Conservation (phyloP, 345 rosid genomes). For the Sisymbrium irio region DNA sequence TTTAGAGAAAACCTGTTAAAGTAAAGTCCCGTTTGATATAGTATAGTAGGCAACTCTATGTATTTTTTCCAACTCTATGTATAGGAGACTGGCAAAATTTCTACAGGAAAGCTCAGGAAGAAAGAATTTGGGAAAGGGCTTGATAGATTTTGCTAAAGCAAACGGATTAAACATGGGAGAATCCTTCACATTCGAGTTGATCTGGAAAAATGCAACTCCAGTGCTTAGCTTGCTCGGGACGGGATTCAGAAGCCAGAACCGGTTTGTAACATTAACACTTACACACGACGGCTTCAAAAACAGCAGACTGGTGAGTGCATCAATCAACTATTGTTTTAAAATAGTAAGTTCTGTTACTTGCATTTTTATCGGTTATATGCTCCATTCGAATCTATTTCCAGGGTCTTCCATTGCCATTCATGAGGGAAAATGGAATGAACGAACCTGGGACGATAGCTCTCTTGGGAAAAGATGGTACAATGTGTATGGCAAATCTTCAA, state of each 20-base stretch:
- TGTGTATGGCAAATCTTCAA: not conserved
- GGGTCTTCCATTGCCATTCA: not conserved
- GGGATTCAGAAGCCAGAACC: not conserved
- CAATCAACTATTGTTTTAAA: not conserved
- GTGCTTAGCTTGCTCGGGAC: not conserved
- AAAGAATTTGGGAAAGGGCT: slow-evolving; percentile 16
- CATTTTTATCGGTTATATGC: not conserved
- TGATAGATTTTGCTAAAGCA: slow-evolving; percentile 7
- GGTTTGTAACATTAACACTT: slow-evolving; percentile 7
- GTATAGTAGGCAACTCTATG: not conserved
- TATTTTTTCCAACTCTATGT: not conserved
- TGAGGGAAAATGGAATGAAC: slow-evolving; percentile 4
- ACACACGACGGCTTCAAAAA: not conserved
- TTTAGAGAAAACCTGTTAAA: not conserved
- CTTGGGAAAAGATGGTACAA: slow-evolving; percentile 7
- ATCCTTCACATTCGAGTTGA: not conserved
- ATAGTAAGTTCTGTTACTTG: not conserved
- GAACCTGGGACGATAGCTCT: slow-evolving; percentile 11
- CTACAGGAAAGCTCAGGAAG: not conserved
- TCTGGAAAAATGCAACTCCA: slow-evolving; percentile 9
- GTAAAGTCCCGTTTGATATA: not conserved
- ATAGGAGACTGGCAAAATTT: not conserved
- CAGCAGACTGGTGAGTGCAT: not conserved
- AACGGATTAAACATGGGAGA: not conserved
- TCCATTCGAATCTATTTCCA: not conserved